Base-by-base conservation (phyloP, 768 basidiomycete genomes). In the Russula compacta region DNA sequence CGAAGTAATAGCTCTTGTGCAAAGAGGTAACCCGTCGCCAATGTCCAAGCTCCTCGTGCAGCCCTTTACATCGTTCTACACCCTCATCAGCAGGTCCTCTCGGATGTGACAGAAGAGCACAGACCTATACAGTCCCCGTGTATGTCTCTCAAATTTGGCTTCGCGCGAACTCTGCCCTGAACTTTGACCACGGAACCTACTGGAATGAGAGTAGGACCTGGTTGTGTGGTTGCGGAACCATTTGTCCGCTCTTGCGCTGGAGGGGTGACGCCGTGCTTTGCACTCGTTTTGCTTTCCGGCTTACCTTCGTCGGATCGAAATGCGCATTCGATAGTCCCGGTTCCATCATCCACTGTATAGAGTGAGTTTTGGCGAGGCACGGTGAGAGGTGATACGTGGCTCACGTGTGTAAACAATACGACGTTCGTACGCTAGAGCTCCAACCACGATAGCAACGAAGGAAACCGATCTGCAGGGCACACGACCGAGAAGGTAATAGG, bases 401-500 rank as follows among this genome's bases (percentile, higher is more conserved):
- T 65, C 64, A 86, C 89, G 67, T 0, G 79, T 78, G 69, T 89
- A 89, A 1, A 83, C 66, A 15, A 82, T 74, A 40, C 81, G 79
- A 63, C 75, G 78, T 65, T 89, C 87, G 60, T 81, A 84, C 0
- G 75, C 71, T 49, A 80, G 77, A 7, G 87, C 71, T 2, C 82
- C 87, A 1, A 90, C 83, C 4, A 90, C 72, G 54, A 89, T 70
- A 1, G 84, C 89, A 17, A 85, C 77, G 3, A 89, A 68, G 40
- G 74, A 70, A 17, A 87, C 83, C 2, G 72, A 81, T 14, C 88
- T 76, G 70, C 87, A 90, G 4, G 89, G 89, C 1, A 86, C 76
- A 17, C 83, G 73, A 10, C 86, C 86, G 14, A 92, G 72, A 85
- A 86, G 85, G 69, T 78, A 89, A 64, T 83, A 87, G 58, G 88